Percentiles rank a stretch among this genome's conserved stretches.
Evolutionary conservation across 2,329 filamentous ascomycete genomes (phyloP).

Genomic region (Tolypocladium endophyticum): DNA sequence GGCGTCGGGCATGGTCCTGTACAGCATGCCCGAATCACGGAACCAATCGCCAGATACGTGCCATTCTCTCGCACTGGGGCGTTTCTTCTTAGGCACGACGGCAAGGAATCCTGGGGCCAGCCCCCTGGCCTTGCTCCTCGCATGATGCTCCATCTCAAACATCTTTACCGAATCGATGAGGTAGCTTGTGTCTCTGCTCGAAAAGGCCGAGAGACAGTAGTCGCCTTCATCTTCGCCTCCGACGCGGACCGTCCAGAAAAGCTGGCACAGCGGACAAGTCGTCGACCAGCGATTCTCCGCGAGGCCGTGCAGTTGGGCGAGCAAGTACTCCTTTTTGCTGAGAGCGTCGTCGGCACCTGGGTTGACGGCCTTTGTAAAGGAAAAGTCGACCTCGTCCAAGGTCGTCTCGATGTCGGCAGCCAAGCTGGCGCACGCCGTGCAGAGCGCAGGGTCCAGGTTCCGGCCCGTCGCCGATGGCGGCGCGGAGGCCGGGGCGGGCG

Average conservation of each 20-base stretch:
- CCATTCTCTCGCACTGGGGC: conserved; percentile 15
- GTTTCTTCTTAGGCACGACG: conserved; percentile 21
- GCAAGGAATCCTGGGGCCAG: conserved; percentile 19
- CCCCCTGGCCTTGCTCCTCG: conserved; percentile 16
- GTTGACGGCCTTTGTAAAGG: conserved; percentile 16
- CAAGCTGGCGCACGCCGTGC: conserved; percentile 18
- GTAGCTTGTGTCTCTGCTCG: conserved; percentile 22
- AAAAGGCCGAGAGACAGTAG: conserved; percentile 21
- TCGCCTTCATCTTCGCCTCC: conserved; percentile 18
- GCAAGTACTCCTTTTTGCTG: conserved; percentile 18
- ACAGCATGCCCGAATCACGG: conserved; percentile 21
- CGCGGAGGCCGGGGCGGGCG: neutral
- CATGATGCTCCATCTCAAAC: conserved; percentile 19
- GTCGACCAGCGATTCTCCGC: conserved; percentile 21
- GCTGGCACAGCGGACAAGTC: conserved; percentile 23
- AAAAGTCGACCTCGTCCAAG: conserved; percentile 19
- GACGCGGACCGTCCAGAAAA: conserved; percentile 22
- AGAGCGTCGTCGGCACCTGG: conserved; percentile 18
- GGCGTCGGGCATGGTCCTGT: conserved; percentile 16
- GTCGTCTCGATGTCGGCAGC: conserved; percentile 22
- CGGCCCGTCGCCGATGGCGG: conserved; percentile 10
- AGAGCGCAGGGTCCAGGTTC: conserved; percentile 19
- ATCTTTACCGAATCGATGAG: conserved; percentile 19
- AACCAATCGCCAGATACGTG: conserved; percentile 22
- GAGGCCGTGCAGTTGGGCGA: conserved; percentile 15